These are phyloP conservation scores for Dentiscutata heterogama DNA, from an alignment of 371 early-diverging fungal species.

Conservation along the genomic window DNA sequence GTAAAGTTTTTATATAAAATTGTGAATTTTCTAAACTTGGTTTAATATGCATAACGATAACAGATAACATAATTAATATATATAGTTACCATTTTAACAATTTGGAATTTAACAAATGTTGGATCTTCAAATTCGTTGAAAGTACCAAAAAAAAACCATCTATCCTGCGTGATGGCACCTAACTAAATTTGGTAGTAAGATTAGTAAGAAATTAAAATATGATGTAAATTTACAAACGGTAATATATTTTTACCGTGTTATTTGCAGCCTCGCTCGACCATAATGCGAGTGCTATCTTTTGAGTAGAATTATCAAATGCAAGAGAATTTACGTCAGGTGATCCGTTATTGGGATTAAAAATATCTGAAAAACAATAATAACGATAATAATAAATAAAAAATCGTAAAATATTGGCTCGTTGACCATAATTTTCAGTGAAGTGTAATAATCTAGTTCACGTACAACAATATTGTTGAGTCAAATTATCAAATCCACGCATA, in stretches of 20 bases:
- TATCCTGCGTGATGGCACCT: constrained; percentile 23
- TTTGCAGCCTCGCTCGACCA: constrained; percentile 21
- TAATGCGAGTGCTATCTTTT: constrained; percentile 38
- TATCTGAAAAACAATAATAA: no score
- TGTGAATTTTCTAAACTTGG: background rate
- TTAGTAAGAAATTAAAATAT: background rate
- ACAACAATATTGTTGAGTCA: constrained; percentile 26
- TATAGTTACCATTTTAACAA: constrained; percentile 40
- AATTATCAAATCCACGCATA: constrained; percentile 27
- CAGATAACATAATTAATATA: background rate
- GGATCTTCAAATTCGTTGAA: constrained; percentile 38
- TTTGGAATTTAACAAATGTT: constrained; percentile 35
- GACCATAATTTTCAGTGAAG: background rate
- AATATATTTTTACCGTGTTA: constrained; percentile 36
- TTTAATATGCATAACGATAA: background rate
- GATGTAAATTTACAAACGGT: background rate
- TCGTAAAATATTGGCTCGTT: background rate
- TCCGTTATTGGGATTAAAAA: background rate
- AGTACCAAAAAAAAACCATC: constrained; percentile 30
- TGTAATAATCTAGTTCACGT: background rate
- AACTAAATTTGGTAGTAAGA: background rate
- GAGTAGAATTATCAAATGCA: constrained; percentile 22
- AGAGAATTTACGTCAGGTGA: background rate
- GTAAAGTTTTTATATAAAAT: background rate
- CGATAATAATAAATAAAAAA: no score